These are phyloP conservation scores for Aureobasidium sp. DNA, from an alignment of 2,329 filamentous ascomycete genomes.

Conservation along the genomic window DNA sequence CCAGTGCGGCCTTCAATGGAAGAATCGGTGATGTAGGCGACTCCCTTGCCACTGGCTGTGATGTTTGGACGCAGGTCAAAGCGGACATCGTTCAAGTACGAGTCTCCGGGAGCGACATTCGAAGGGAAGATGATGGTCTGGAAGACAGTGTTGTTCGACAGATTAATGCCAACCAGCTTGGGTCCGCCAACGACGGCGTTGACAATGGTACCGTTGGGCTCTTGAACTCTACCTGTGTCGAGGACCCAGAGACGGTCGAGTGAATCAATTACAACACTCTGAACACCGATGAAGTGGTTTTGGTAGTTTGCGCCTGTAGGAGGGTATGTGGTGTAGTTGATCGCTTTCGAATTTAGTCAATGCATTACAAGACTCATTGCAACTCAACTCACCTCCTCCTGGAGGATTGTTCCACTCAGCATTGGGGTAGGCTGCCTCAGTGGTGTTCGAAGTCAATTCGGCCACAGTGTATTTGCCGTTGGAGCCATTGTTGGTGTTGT, in stretches of 20 bases:
- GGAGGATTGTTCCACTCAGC: conserved; percentile 43
- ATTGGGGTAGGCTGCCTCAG: conserved; percentile 39
- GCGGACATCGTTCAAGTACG: conserved; percentile 49
- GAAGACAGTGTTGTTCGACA: conserved; percentile 40
- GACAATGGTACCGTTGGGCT: conserved; percentile 39
- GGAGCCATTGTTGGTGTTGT: conserved; percentile 38
- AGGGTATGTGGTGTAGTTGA: conserved; percentile 45
- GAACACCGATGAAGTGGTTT: conserved; percentile 46
- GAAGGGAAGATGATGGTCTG: conserved; percentile 46
- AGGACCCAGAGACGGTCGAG: conserved; percentile 48
- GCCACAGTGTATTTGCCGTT: conserved; percentile 44
- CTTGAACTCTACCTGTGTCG: conserved; percentile 44
- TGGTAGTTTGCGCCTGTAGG: conserved; percentile 41
- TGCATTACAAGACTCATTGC: neutral
- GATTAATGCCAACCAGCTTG: conserved; percentile 45
- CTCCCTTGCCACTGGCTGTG: conserved; percentile 37
- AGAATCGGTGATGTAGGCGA: conserved; percentile 50
- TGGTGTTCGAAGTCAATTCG: conserved; percentile 38
- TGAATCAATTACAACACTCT: conserved; percentile 47
- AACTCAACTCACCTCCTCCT: conserved; percentile 29
- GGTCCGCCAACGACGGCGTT: conserved; percentile 42
- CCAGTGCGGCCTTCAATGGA: conserved; percentile 43
- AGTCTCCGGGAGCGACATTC: conserved; percentile 41
- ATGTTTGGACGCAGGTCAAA: conserved; percentile 43
- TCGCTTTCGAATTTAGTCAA: conserved; percentile 24